Percentiles rank a stretch among this genome's conserved stretches.
Conservation (phyloP, 2,329 filamentous ascomycete genomes). For the Stagonosporopsis chrysanthemi region DNA sequence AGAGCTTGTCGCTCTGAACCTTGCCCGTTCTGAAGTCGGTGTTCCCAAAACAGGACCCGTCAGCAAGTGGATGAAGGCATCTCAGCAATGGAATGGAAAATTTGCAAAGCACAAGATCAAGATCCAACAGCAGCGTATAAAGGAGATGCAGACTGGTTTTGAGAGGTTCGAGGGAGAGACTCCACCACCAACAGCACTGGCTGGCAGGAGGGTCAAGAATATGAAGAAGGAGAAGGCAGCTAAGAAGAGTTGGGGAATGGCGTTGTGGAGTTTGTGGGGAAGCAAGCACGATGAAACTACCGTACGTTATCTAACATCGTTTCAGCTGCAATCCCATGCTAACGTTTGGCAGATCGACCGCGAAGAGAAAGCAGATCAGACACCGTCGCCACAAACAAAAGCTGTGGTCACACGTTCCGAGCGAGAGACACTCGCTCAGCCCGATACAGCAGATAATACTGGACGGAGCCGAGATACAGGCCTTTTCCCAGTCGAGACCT, state of each 20-base stretch:
- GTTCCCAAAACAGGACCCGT: constrained; percentile 82
- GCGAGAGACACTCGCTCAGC: constrained; percentile 2
- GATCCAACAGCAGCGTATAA: constrained; percentile 75
- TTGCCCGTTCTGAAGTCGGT: constrained; percentile 73
- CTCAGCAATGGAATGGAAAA: constrained; percentile 74
- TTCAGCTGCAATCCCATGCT: background rate
- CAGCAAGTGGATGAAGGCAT: constrained; percentile 81
- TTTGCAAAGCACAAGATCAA: constrained; percentile 74
- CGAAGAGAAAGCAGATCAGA: constrained; percentile 42
- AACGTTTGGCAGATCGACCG: constrained; percentile 38
- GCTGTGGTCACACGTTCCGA: constrained; percentile 24
- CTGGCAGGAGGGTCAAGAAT: constrained; percentile 67
- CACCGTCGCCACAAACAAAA: constrained; percentile 8
- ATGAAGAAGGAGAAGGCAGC: constrained; percentile 60
- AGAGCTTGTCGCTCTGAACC: constrained; percentile 71
- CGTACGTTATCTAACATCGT: constrained; percentile 51
- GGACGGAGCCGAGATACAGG: constrained; percentile 15
- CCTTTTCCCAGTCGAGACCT: constrained; percentile 10
- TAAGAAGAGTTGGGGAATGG: constrained; percentile 76
- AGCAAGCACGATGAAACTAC: constrained; percentile 86
- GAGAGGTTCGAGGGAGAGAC: constrained; percentile 74
- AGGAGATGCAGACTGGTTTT: constrained; percentile 76
- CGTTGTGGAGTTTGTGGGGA: constrained; percentile 86
- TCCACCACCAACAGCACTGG: constrained; percentile 85
- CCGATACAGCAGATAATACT: constrained; percentile 48